phyloP scores from a whole-genome alignment of 2,329 filamentous ascomycete genomes.

The Paraphoma sp. region DNA sequence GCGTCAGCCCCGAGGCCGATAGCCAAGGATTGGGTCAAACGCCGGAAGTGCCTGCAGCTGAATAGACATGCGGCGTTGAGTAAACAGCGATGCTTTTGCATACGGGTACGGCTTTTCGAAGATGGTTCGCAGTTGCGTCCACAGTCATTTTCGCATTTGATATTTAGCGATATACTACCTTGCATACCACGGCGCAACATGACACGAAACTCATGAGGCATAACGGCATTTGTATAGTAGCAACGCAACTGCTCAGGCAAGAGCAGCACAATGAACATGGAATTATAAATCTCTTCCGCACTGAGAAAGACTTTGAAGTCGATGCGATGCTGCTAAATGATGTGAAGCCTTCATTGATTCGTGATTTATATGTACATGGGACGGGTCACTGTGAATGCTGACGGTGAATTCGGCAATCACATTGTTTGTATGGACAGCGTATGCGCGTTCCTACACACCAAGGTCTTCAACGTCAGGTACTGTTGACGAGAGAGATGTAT shows the following conservation, averaged over 20 bases:
- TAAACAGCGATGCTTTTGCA: background rate
- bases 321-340: too few relatives aligned
- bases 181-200: slow-evolving; percentile 1
- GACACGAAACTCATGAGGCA: background rate
- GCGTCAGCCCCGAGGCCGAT: slow-evolving; percentile 12
- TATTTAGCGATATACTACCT: background rate
- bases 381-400: too few relatives aligned
- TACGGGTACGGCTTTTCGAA: background rate
- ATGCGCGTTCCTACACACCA: too few relatives aligned
- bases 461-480: too few relatives aligned
- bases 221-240: background rate
- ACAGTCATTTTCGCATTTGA: background rate
- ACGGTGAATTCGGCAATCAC: too few relatives aligned
- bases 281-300: too few relatives aligned
- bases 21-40: slow-evolving; percentile 19
- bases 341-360: too few relatives aligned
- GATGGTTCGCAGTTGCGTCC: background rate
- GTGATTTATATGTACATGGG: too few relatives aligned
- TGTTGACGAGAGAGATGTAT: too few relatives aligned
- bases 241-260: background rate
- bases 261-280: too few relatives aligned
- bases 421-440: too few relatives aligned
- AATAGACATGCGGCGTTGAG: background rate
- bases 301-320: too few relatives aligned
- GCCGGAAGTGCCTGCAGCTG: slow-evolving; percentile 15